These are phyloP conservation scores for Cotoneaster glaucophyllus DNA, from an alignment of 306 rosid species.

Conservation along the genomic window DNA sequence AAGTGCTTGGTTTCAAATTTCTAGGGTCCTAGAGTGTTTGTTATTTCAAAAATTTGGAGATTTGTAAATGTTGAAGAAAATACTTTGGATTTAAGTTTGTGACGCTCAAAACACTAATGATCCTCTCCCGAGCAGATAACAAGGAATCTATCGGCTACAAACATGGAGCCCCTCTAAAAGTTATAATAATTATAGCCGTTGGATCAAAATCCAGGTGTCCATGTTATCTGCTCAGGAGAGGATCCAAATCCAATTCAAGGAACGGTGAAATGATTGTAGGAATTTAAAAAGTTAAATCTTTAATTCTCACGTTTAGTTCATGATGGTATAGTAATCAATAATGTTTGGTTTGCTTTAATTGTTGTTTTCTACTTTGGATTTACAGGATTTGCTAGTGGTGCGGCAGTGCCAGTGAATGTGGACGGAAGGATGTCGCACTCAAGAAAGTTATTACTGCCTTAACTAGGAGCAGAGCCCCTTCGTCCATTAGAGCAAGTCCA, in stretches of 20 bases:
- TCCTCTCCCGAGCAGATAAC: too few relatives aligned
- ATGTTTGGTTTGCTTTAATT: too few relatives aligned
- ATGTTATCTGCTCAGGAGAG: too few relatives aligned
- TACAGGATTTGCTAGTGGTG: not conserved
- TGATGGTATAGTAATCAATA: too few relatives aligned
- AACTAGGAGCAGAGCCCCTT: conserved; percentile 41
- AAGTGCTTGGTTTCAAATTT: not conserved
- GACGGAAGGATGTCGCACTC: conserved; percentile 36
- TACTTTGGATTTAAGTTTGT: not conserved
- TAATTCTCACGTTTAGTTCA: too few relatives aligned
- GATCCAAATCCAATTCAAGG: too few relatives aligned
- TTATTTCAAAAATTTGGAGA: not conserved
- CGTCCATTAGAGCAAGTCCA: too few relatives aligned
- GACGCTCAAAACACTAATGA: not conserved
- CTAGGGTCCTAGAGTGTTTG: not conserved
- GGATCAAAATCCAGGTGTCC: too few relatives aligned
- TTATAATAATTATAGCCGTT: too few relatives aligned
- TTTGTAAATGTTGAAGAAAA: not conserved
- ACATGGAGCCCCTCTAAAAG: too few relatives aligned
- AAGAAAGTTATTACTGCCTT: conserved; percentile 37
- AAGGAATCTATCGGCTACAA: too few relatives aligned
- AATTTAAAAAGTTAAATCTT: not conserved
- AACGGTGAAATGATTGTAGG: not conserved
- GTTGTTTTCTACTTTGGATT: not conserved
- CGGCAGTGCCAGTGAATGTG: conserved; percentile 51